These are phyloP conservation scores for Perkinsus chesapeaki DNA, from an alignment of 169 alveolate species.

Conservation along the genomic window DNA sequence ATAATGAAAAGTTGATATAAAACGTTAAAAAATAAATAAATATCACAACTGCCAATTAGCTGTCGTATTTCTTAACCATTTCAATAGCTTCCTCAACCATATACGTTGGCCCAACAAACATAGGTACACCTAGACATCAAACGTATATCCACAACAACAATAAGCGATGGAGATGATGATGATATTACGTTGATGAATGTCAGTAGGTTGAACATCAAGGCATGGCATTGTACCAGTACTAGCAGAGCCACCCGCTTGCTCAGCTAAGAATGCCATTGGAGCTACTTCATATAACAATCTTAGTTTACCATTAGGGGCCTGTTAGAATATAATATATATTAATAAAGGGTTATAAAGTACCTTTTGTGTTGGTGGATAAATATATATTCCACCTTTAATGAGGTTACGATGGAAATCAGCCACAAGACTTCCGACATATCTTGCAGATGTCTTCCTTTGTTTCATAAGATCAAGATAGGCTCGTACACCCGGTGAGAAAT, in stretches of 20 bases:
- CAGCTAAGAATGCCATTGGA: constrained; percentile 63
- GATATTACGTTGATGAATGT: constrained; percentile 52
- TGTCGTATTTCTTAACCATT: constrained; percentile 6
- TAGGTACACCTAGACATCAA: not conserved
- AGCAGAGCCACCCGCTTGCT: constrained; percentile 70
- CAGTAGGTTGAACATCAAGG: constrained; percentile 44
- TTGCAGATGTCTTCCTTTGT: not conserved
- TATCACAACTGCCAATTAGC: not conserved
- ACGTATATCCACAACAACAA: not conserved
- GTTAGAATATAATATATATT: not conserved
- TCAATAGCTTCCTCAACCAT: constrained; percentile 18
- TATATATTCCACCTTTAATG: constrained; percentile 56
- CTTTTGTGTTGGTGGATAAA: constrained; percentile 52
- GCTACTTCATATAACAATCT: constrained; percentile 63
- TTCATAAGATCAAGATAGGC: not conserved
- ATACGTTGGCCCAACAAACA: constrained; percentile 11
- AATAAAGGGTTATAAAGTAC: not conserved
- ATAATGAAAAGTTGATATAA: not conserved
- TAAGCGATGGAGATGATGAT: not conserved
- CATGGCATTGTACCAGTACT: constrained; percentile 47
- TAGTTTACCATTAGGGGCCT: constrained; percentile 48
- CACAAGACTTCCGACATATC: constrained; percentile 58
- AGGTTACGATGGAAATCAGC: constrained; percentile 56
- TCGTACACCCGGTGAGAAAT: not conserved
- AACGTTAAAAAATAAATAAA: not conserved